phyloP scores from a whole-genome alignment of 2,329 filamentous ascomycete genomes.

The Penicillium sp. region DNA sequence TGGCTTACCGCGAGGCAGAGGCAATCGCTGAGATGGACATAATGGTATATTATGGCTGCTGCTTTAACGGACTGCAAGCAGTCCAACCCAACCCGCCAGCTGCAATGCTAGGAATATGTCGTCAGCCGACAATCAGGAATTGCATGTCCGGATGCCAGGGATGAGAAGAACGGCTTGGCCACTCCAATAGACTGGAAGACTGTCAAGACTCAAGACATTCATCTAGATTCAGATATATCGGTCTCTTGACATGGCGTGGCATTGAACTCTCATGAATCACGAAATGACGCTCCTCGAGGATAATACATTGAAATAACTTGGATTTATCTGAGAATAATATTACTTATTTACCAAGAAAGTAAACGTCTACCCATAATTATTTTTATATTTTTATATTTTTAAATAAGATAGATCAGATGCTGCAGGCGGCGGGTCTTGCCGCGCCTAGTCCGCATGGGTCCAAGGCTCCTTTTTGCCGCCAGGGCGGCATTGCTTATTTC shows the following conservation, averaged over 20 bases:
- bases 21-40: conserved; percentile 27
- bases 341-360: no score
- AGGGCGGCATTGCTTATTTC: conserved; percentile 5
- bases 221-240: neutral
- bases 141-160: neutral
- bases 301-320: no score
- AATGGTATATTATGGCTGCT: neutral
- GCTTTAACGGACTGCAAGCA: neutral
- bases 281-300: no score
- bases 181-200: neutral
- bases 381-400: neutral
- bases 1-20: conserved; percentile 38
- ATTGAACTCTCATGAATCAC: no score
- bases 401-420: neutral
- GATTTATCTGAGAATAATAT: no score
- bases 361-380: no score
- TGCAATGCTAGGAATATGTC: neutral
- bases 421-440: conserved; percentile 12
- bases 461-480: conserved; percentile 13
- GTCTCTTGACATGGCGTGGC: no score
- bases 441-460: conserved; percentile 13
- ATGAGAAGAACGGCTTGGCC: neutral
- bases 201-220: no score
- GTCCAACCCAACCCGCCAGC: neutral
- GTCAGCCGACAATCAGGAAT: neutral